Base-by-base conservation (phyloP, 495 filamentous ascomycete species). In the Cladorrhinum samala region DNA sequence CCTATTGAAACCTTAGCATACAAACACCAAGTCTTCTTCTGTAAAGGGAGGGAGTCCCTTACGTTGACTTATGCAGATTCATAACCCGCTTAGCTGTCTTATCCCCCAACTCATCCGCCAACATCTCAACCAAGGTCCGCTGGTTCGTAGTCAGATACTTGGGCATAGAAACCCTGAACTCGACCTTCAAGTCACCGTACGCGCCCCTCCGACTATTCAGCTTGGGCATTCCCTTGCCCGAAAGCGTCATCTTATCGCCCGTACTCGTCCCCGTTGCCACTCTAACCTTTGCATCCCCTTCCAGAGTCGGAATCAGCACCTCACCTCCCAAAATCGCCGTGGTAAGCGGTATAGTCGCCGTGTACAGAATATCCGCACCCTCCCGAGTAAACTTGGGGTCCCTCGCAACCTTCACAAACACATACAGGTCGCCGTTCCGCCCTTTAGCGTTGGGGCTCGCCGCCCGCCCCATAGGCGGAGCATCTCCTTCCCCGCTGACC, bases 141-240 rank as follows among this genome's bases (percentile, higher is more conserved):
- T 97, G 92, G 69, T 93, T 96, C 18, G 81, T 74, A 19, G 82
- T 89, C 60, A 98, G 74, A 61, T 90, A 94, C 70, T 94, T 96
- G 11, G 93, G 93, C 89, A 96, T 95, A 24, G 80, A 68, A 13
- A 98, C 88, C 73, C 90, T 92, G 76, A 94, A 97, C 68, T 97
- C 94, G 7, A 98, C 89, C 60, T 81, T 84, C 24, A 97, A 70
- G 59, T 98, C 94, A 62, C 91, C 91, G n/a, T 68, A 70, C 5
- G 74, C 70, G 30, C 70, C 77, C 45, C 79, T 77, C 33, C 76
- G 72, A 3, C 64, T 68, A 41, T 72, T 68, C 30, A 97, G 71
- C 61, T 85, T 87, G 69, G 86, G 88, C 93, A 98, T 96, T 33
- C 93, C 93, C 82, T 86, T 89, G 11, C 91, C 91, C 1, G 81